Evolutionary conservation across 2,329 filamentous ascomycete genomes (phyloP).

Genomic region (Penicillium sp.): DNA sequence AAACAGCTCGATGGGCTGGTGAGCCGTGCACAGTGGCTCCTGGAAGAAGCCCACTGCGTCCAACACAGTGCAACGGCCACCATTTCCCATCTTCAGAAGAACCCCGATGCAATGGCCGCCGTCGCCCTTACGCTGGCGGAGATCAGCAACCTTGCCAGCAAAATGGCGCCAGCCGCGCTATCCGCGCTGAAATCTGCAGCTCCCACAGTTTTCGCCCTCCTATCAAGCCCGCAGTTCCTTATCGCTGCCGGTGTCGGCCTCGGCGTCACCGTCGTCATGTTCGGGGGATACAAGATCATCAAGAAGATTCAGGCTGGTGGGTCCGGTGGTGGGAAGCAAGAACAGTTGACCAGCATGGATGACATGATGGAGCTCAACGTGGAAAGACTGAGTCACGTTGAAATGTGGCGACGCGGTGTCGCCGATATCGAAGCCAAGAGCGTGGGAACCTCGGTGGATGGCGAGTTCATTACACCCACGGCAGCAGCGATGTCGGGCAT

Average conservation of each 20-base stretch:
- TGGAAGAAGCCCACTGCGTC: slow-evolving; percentile 85
- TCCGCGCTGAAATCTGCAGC: slow-evolving; percentile 73
- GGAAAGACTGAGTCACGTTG: slow-evolving; percentile 56
- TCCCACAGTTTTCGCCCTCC: slow-evolving; percentile 79
- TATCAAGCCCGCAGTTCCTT: slow-evolving; percentile 88
- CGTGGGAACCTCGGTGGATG: slow-evolving; percentile 61
- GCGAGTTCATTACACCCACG: slow-evolving; percentile 63
- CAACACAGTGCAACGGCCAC: slow-evolving; percentile 80
- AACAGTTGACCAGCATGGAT: slow-evolving; percentile 43
- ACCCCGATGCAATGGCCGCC: slow-evolving; percentile 87
- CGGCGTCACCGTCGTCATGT: slow-evolving; percentile 91
- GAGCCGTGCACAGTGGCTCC: slow-evolving; percentile 68
- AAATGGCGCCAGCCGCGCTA: slow-evolving; percentile 80
- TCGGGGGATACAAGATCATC: slow-evolving; percentile 96
- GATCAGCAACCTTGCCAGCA: slow-evolving; percentile 75
- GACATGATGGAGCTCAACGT: slow-evolving; percentile 56
- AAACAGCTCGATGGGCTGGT: slow-evolving; percentile 66
- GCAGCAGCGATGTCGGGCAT: slow-evolving; percentile 52
- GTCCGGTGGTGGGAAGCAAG: slow-evolving; percentile 34
- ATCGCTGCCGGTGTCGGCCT: slow-evolving; percentile 87
- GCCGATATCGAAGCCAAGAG: slow-evolving; percentile 56
- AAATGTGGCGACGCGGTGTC: slow-evolving; percentile 63
- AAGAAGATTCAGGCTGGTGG: slow-evolving; percentile 66
- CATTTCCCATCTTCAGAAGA: slow-evolving; percentile 76
- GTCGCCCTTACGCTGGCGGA: slow-evolving; percentile 91